These are phyloP conservation scores for Naganishia cerealis DNA, from an alignment of 1,284 basidiomycete species.

Conservation along the genomic window DNA sequence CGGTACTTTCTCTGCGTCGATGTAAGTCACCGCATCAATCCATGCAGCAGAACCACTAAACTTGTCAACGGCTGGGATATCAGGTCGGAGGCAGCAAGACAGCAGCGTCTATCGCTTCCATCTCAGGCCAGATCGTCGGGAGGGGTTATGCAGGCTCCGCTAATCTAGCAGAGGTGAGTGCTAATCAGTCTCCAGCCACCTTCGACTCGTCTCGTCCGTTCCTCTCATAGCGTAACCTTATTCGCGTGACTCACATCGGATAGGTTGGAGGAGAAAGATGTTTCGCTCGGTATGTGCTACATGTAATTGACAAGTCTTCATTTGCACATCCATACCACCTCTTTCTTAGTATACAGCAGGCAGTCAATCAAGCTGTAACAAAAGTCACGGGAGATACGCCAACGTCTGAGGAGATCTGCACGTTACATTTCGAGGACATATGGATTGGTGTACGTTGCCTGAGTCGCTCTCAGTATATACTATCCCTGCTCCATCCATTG, in stretches of 20 bases:
- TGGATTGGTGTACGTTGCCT: conserved; percentile 25
- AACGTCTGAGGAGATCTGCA: not conserved
- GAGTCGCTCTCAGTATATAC: too few species aligned
- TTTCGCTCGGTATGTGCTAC: conserved; percentile 2
- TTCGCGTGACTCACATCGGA: not conserved
- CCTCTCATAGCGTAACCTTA: not conserved
- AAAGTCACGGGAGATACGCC: not conserved
- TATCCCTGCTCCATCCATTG: not conserved
- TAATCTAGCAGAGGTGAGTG: conserved; percentile 65
- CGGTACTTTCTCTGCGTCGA: conserved; percentile 26
- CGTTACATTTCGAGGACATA: conserved; percentile 2
- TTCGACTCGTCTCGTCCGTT: not conserved
- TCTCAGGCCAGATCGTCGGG: conserved; percentile 62
- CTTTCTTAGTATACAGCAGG: conserved; percentile 1
- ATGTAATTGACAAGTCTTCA: not conserved
- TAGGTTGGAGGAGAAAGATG: conserved; percentile 18
- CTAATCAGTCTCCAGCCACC: not conserved
- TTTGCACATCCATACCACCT: not conserved
- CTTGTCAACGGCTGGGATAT: not conserved
- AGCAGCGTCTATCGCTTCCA: conserved; percentile 64
- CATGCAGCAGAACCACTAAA: not conserved
- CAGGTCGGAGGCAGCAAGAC: conserved; percentile 71
- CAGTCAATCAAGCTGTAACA: not conserved
- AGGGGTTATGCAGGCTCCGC: conserved; percentile 67
- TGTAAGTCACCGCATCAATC: not conserved